These are phyloP conservation scores for Torrubiellomyces zombiae DNA, from an alignment of 2,329 filamentous ascomycete species.

Conservation along the genomic window DNA sequence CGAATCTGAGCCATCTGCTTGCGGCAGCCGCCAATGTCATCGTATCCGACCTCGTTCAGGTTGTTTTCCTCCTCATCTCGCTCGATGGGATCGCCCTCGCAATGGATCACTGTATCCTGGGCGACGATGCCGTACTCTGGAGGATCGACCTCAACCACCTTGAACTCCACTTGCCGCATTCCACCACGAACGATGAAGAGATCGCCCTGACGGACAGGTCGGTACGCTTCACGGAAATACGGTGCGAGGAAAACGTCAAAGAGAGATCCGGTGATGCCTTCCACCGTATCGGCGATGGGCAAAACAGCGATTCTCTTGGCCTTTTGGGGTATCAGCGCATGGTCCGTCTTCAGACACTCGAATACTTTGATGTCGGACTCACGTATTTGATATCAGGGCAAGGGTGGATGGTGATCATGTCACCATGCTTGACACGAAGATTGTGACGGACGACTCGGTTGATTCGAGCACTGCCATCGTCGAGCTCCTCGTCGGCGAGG, in stretches of 20 bases:
- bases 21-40: constrained; percentile 96
- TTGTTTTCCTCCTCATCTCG: constrained; percentile 99
- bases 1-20: constrained; percentile 99
- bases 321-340: constrained; percentile 25
- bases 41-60: constrained; percentile 96
- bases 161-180: constrained; percentile 99
- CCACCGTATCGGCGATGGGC: constrained; percentile 93
- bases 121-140: constrained; percentile 98
- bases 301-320: constrained; percentile 98
- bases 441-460: constrained; percentile 99
- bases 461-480: constrained; percentile 92
- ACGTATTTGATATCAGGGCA: constrained; percentile 99
- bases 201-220: constrained; percentile 91
- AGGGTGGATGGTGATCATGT: constrained; percentile 91
- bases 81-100: constrained; percentile 74
- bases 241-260: constrained; percentile 99
- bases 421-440: constrained; percentile 93
- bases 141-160: constrained; percentile 96
- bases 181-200: constrained; percentile 94
- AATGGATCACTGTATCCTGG: constrained; percentile 97
- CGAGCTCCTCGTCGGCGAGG: constrained; percentile 89
- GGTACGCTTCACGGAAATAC: constrained; percentile 98
- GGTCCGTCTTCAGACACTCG: neutral
- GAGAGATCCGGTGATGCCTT: constrained; percentile 90
- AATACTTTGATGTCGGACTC: constrained; percentile 21